Evolutionary conservation across 352 stramenopile genomes (phyloP).

Genomic region (Pythium dissimile): DNA sequence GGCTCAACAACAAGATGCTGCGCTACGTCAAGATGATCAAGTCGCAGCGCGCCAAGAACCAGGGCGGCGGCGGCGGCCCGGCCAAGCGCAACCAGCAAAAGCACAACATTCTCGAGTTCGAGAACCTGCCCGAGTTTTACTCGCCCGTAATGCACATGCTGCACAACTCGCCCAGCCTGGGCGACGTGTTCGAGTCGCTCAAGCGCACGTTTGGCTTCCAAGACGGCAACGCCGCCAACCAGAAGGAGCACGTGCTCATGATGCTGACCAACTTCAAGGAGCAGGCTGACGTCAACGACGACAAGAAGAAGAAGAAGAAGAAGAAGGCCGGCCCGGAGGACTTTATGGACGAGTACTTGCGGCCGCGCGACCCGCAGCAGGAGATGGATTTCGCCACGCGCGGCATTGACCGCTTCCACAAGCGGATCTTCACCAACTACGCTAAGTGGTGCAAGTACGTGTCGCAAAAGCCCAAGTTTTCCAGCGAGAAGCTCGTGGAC

Average conservation of each 20-base stretch:
- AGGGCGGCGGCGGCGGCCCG: conserved; percentile 9
- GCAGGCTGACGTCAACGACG: conserved; percentile 27
- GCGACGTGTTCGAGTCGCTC: conserved; percentile 73
- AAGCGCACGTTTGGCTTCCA: conserved; percentile 93
- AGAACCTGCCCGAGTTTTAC: conserved; percentile 36
- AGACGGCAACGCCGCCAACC: conserved; percentile 46
- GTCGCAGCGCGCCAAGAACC: conserved; percentile 26
- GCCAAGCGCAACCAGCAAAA: conserved; percentile 26
- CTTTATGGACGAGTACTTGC: conserved; percentile 24
- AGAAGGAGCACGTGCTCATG: conserved; percentile 42
- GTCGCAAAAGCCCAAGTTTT: conserved; percentile 73
- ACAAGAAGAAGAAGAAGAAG: conserved; percentile 32
- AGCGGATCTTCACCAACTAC: conserved; percentile 81
- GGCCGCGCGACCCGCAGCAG: conserved; percentile 52
- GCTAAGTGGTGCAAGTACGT: conserved; percentile 89
- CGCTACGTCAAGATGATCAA: conserved; percentile 53
- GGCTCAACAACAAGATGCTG: conserved; percentile 42
- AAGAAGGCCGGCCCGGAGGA: conserved; percentile 19
- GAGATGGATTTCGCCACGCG: conserved; percentile 73
- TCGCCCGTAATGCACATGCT: conserved; percentile 31
- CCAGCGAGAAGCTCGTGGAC: conserved; percentile 73
- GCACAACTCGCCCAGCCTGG: conserved; percentile 23
- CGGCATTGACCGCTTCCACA: conserved; percentile 74
- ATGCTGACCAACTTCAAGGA: conserved; percentile 46
- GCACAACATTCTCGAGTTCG: conserved; percentile 41